Base-by-base conservation (phyloP, 1,139 yeast species). In the Taiozyma sp. region DNA sequence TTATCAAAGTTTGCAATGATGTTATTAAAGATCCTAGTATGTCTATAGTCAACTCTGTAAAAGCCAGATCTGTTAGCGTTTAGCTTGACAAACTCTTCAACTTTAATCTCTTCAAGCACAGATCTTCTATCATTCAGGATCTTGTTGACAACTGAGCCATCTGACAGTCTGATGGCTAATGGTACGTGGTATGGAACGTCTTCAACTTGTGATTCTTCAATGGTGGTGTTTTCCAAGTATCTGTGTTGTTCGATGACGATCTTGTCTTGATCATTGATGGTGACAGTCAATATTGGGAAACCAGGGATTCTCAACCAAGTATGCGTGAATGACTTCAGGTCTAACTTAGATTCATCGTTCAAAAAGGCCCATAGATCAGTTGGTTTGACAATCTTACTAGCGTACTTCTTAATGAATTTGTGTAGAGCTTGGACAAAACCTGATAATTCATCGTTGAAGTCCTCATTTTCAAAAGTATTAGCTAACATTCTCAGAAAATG, bases 301-400 rank as follows among this genome's bases (percentile, higher is more conserved):
- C 90, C 90, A 1, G 83, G 74, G 24, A 75, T 67, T 59, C 80
- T 73, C 7, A 76, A 66, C 90, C 90, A 84, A 1, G 87, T 77
- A 54, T 79, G 56, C 2, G 56, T 34, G 43, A 62, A 61, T 2
- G 57, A 54, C 4, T 50, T 60, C 32, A 76, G 52, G 51, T 77
- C 79, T 28, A 70, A 53, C 1, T 67, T 59, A 0, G 71, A 62
- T 10, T 55, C 54, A 4, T 67, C 66, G 53, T 72, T 66, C 40
- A 78, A 60, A 22, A 59, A 65, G 43, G 69, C 71, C 87, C 90
- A 85, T 13, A 85, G 64, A 52, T 84, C 87, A 42, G 72, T 64
- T 3, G 87, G 79, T 58, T 79, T 81, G 47, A 83, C 70, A 3
- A 76, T 50, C 27, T 71, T 70, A 55, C 53, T 70, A 51, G 72